Conservation (phyloP, 2,329 filamentous ascomycete genomes). For the Fusarium algeriense region DNA sequence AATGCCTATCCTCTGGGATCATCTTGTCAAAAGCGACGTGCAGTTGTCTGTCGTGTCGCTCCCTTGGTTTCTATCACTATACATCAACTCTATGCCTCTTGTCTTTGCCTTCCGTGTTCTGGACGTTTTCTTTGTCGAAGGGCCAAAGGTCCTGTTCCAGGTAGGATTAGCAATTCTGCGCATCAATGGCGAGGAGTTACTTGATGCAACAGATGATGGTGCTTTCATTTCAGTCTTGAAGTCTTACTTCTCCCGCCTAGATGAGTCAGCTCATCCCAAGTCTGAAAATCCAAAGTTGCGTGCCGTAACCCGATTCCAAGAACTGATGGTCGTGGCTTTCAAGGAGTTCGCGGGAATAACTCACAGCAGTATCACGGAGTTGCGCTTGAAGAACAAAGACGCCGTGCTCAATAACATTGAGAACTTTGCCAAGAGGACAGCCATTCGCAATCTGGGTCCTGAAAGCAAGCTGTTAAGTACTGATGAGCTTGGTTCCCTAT, state of each 20-base stretch:
- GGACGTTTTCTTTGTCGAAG: constrained; percentile 98
- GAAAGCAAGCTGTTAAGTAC: constrained; percentile 91
- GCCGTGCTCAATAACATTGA: constrained; percentile 96
- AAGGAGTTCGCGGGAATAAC: constrained; percentile 98
- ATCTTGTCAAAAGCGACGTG: constrained; percentile 95
- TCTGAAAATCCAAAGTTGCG: constrained; percentile 95
- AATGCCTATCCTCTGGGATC: constrained; percentile 98
- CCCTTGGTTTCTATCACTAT: constrained; percentile 97
- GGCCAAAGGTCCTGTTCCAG: constrained; percentile 96
- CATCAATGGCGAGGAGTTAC: constrained; percentile 94
- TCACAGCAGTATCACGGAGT: constrained; percentile 89
- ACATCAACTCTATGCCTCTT: constrained; percentile 99
- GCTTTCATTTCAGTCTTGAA: constrained; percentile 98
- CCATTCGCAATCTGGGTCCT: constrained; percentile 92
- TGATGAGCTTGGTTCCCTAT: constrained; percentile 89
- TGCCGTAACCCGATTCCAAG: constrained; percentile 95
- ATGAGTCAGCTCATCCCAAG: constrained; percentile 95
- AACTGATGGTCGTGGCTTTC: constrained; percentile 98
- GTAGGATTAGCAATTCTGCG: constrained; percentile 95
- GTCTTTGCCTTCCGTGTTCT: constrained; percentile 97
- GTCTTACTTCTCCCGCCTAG: constrained; percentile 90
- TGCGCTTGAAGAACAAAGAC: constrained; percentile 92
- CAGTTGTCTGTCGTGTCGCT: constrained; percentile 97
- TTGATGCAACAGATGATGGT: constrained; percentile 94
- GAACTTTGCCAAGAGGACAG: constrained; percentile 95